Evolutionary conservation across 495 filamentous ascomycete species (phyloP).

Genomic region (Penicillium taxi): DNA sequence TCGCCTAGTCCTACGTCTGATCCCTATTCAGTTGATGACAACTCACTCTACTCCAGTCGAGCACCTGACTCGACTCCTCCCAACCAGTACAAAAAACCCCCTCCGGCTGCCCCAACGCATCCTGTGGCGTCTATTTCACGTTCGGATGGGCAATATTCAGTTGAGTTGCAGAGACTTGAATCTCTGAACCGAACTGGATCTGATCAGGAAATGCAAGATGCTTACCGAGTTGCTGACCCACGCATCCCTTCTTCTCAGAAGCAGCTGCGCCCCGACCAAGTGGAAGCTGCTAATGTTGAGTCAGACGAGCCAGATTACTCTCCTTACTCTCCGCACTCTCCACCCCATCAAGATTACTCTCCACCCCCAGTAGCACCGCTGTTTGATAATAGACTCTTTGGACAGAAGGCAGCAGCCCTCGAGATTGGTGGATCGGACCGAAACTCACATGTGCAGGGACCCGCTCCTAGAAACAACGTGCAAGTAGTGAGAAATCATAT

Average conservation of each 20-base stretch:
- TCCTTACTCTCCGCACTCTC: slow-evolving; percentile 37
- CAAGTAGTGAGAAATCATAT: slow-evolving; percentile 54
- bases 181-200: slow-evolving; percentile 37
- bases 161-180: slow-evolving; percentile 44
- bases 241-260: slow-evolving; percentile 24
- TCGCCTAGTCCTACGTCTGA: slow-evolving; percentile 45
- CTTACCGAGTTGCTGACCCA: slow-evolving; percentile 40
- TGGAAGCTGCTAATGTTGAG: slow-evolving; percentile 19
- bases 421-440: slow-evolving; percentile 17
- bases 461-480: slow-evolving; percentile 27
- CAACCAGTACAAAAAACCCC: slow-evolving; percentile 22
- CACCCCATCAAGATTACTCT: too few relatives aligned
- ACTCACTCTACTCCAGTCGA: slow-evolving; percentile 91
- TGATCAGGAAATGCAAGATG: slow-evolving; percentile 42
- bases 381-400: slow-evolving; percentile 23
- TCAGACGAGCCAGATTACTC: slow-evolving; percentile 45
- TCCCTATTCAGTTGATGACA: slow-evolving; percentile 75
- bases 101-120: slow-evolving; percentile 19
- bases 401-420: slow-evolving; percentile 14
- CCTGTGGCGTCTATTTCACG: slow-evolving; percentile 17
- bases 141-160: slow-evolving; percentile 28
- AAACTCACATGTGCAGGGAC: slow-evolving; percentile 17
- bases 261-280: slow-evolving; percentile 18
- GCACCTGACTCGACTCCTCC: slow-evolving; percentile 43
- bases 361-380: too few relatives aligned